Base-by-base conservation (phyloP, 495 filamentous ascomycete genomes). In the Pyrenula massariospora region DNA sequence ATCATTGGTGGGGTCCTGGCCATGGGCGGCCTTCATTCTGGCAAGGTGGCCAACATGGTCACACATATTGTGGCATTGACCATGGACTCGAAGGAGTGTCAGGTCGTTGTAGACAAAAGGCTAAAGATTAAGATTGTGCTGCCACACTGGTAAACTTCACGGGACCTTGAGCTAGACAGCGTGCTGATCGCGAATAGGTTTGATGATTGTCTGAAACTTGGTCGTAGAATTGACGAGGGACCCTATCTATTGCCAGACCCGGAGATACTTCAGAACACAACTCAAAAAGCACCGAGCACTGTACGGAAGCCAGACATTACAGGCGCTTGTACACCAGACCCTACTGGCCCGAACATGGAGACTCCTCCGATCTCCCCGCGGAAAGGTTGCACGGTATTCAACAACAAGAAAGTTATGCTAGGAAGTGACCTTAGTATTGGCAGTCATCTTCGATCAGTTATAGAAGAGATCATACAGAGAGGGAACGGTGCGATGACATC, bases 201-300 rank as follows among this genome's bases (percentile, higher is more conserved):
- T 63, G 93, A 97, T 60, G 92, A 96, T 64, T 99, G 93, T 66
- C 78, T 99, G 31, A 90, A 87, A 68, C 82, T 99, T 50, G 89
- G 91, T 42, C 85, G 85, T 62, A 80, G 86, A 52, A 95, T 99
- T 57, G 83, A 88, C 61, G 93, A 97, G 62, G 69, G 74, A 12
- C 93, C 94, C 12, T 99, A 99, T 66, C 75, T 77, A 21, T 81
- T 97, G 12, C 93, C 94, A 12, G 77, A 96, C 61, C 89, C 94
- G 0, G 88, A 91, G 59, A 87, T 93, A 20, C 65, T 88, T 15
- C 78, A 73, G 22, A 73, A 72, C 52, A 70, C 69, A 2, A 72
- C 80, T 22, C 74, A 80, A 52, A 80, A 78, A 21, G 71, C 72
- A 1, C 70, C 89, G 52, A 70, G 74, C 23, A 71, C 81, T 2